These are phyloP conservation scores for Saturnispora sanitii DNA, from an alignment of 805 yeast species.

Conservation along the genomic window DNA sequence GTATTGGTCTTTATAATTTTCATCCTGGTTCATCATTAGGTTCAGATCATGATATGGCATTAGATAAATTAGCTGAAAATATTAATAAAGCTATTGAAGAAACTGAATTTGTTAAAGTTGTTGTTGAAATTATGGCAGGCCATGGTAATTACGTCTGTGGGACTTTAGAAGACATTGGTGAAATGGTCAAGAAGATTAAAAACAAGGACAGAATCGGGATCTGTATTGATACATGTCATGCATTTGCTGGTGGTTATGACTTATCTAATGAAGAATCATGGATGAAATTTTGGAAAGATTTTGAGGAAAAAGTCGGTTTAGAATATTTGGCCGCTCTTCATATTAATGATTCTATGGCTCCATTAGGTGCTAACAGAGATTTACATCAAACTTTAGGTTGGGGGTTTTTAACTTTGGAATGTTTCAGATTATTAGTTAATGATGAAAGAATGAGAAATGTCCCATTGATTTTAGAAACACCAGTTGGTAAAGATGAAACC, in stretches of 20 bases:
- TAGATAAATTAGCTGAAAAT: slow-evolving; percentile 61
- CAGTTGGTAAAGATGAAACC: slow-evolving; percentile 51
- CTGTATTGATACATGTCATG: slow-evolving; percentile 92
- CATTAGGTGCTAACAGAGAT: slow-evolving; percentile 81
- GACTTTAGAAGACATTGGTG: slow-evolving; percentile 59
- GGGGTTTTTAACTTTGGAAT: slow-evolving; percentile 83
- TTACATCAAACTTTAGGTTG: slow-evolving; percentile 82
- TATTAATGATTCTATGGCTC: slow-evolving; percentile 91
- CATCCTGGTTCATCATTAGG: slow-evolving; percentile 89
- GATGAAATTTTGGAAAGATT: slow-evolving; percentile 61
- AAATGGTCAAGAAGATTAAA: slow-evolving; percentile 69
- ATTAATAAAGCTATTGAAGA: slow-evolving; percentile 68
- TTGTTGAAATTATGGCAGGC: slow-evolving; percentile 97
- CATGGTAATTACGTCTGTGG: slow-evolving; percentile 88
- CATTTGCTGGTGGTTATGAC: slow-evolving; percentile 95
- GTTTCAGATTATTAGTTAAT: slow-evolving; percentile 71
- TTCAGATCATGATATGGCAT: slow-evolving; percentile 52
- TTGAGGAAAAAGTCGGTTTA: slow-evolving; percentile 66
- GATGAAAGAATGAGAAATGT: slow-evolving; percentile 47
- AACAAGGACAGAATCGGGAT: slow-evolving; percentile 85
- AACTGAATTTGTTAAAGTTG: slow-evolving; percentile 75
- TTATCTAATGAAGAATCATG: slow-evolving; percentile 50
- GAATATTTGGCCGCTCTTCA: slow-evolving; percentile 74
- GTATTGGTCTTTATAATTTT: slow-evolving; percentile 79
- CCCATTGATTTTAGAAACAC: slow-evolving; percentile 86